A percentile compares a stretch with the other conserved stretches of the same genome.
Evolutionary conservation across 1,139 yeast genomes (phyloP).

Genomic region (Protomyces pachydermus): DNA sequence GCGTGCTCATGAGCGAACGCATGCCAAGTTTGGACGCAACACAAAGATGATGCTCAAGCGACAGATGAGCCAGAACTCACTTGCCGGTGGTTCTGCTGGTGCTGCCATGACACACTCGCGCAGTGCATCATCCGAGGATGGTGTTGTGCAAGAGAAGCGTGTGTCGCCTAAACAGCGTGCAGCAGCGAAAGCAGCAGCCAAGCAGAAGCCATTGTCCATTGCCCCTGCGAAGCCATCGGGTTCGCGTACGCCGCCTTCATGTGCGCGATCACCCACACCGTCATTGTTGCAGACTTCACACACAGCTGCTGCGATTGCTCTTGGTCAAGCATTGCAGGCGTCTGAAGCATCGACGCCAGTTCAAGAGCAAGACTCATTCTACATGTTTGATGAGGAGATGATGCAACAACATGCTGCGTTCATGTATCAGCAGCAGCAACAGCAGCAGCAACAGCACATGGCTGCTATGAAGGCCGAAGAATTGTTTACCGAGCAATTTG

Average conservation of each 20-base stretch:
- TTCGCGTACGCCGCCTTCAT: not conserved
- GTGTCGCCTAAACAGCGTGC: not conserved
- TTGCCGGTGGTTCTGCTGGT: not conserved
- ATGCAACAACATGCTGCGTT: not conserved
- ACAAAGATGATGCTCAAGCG: constrained; percentile 17
- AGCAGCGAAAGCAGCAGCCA: not conserved
- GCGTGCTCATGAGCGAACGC: constrained; percentile 87
- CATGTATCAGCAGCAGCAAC: not conserved
- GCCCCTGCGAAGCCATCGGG: not conserved
- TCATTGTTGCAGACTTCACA: not conserved
- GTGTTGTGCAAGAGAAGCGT: not conserved
- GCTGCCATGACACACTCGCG: not conserved
- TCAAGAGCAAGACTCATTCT: not conserved
- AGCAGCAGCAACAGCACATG: not conserved
- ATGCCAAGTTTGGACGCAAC: constrained; percentile 36
- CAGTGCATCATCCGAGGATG: not conserved
- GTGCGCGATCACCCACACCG: not conserved
- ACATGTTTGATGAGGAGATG: not conserved
- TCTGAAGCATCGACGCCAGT: not conserved
- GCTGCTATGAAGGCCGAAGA: not conserved
- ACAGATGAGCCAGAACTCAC: constrained; percentile 5
- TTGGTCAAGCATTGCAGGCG: not conserved
- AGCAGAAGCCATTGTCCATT: not conserved
- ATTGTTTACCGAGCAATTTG: not conserved
- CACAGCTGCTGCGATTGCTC: not conserved